phyloP scores from a whole-genome alignment of 2,329 filamentous ascomycete genomes.

The Colletotrichum limetticola region DNA sequence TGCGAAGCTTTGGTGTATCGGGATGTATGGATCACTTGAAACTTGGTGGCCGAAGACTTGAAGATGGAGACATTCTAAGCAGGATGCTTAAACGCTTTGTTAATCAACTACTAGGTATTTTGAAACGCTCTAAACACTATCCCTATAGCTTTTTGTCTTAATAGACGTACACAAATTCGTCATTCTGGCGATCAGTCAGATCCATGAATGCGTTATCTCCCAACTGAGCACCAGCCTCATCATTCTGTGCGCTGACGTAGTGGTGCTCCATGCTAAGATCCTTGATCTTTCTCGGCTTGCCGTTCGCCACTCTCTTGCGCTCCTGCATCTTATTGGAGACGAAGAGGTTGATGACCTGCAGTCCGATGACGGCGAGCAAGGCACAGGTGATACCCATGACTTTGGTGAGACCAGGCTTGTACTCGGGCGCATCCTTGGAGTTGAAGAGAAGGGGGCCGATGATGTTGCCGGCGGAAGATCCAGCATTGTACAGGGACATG shows the following conservation, averaged over 20 bases:
- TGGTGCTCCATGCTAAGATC: conserved; percentile 68
- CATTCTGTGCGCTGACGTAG: conserved; percentile 50
- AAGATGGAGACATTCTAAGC: no score
- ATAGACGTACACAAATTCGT: conserved; percentile 75
- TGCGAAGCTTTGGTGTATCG: background rate
- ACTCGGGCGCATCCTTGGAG: conserved; percentile 65
- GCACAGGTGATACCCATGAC: conserved; percentile 66
- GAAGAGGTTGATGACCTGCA: conserved; percentile 24
- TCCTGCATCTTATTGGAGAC: conserved; percentile 63
- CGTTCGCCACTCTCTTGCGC: conserved; percentile 64
- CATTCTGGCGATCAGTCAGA: conserved; percentile 72
- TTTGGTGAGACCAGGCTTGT: conserved; percentile 65
- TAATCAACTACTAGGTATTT: background rate
- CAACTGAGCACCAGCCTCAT: conserved; percentile 41
- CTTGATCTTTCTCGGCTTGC: conserved; percentile 68
- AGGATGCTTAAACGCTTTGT: background rate
- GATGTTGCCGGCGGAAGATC: conserved; percentile 72
- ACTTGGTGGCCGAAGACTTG: no score
- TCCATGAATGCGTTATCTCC: conserved; percentile 67
- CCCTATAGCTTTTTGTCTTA: conserved; percentile 39
- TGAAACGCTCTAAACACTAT: background rate
- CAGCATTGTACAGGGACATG: conserved; percentile 73
- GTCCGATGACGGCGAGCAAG: conserved; percentile 42
- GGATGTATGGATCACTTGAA: background rate
- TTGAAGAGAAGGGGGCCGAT: conserved; percentile 73